Conservation (phyloP, 305 asterid genomes). For the Solanum hybrid region DNA sequence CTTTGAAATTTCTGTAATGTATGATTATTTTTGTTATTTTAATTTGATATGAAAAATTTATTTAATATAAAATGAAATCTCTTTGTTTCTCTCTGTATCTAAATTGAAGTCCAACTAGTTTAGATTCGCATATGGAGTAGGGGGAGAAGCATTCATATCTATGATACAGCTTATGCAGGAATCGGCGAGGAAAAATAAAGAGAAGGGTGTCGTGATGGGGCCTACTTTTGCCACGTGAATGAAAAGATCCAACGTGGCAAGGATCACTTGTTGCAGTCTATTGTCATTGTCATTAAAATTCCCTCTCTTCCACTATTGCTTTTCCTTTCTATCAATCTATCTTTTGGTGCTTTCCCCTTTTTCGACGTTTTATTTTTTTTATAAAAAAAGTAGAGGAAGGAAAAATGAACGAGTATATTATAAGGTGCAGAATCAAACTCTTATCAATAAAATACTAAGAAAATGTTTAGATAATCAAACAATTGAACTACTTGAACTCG, state of each 20-base stretch:
- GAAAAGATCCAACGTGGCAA: constrained; percentile 6
- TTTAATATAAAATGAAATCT: no score
- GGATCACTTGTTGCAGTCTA: constrained; percentile 8
- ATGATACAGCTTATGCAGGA: no score
- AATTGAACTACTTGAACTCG: neutral
- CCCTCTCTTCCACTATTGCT: neutral
- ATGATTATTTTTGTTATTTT: no score
- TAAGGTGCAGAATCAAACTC: neutral
- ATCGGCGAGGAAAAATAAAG: neutral
- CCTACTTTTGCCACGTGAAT: constrained; percentile 16
- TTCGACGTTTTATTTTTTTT: neutral
- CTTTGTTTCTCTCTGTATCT: no score
- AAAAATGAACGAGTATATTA: neutral
- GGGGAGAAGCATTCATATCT: no score
- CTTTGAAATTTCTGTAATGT: no score
- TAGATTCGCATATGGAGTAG: no score
- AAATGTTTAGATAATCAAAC: neutral
- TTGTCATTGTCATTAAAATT: neutral
- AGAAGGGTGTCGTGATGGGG: neutral
- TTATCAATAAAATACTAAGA: accelerated
- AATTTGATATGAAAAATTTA: no score
- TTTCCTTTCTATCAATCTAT: constrained; percentile 8
- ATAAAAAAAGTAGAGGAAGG: neutral
- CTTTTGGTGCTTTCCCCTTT: constrained; percentile 10
- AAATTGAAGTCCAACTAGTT: no score